phyloP scores from a whole-genome alignment of 345 rosid species.

The Eucalyptus cloeziana region DNA sequence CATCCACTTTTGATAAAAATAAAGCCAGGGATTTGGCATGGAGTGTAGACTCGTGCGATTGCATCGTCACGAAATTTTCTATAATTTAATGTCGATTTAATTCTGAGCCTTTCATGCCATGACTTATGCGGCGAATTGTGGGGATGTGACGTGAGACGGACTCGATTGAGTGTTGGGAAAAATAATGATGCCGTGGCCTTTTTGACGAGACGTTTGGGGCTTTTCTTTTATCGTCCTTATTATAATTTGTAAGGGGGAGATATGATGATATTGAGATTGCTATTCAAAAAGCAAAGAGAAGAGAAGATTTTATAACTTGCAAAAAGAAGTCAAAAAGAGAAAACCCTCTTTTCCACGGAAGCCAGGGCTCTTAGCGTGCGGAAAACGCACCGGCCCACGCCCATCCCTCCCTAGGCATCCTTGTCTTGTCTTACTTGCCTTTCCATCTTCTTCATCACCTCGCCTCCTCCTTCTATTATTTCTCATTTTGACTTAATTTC shows the following conservation, averaged over 20 bases:
- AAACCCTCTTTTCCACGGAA: not conserved
- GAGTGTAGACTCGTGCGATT: not conserved
- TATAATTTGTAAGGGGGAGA: not conserved
- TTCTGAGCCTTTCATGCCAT: not conserved
- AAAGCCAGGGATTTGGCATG: not conserved
- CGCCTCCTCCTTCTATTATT: not conserved
- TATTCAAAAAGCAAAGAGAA: not conserved
- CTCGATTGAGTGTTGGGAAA: not conserved
- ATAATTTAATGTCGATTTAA: not conserved
- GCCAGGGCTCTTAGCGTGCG: not conserved
- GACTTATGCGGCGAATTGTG: not conserved
- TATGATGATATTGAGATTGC: not conserved
- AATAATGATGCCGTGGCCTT: not conserved
- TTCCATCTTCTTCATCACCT: not conserved
- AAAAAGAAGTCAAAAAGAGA: not conserved
- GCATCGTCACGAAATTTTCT: not conserved
- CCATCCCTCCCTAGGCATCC: not conserved
- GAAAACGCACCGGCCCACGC: not conserved
- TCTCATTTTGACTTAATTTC: not conserved
- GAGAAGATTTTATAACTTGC: not conserved
- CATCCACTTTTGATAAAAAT: not conserved
- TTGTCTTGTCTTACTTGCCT: not conserved
- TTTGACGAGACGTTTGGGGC: not conserved
- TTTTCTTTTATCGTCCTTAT: not conserved
- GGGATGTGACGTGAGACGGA: not conserved